A percentile compares a stretch with the other conserved stretches of the same genome.
These are phyloP conservation scores for Camellia sinensis DNA, from an alignment of 148 eudicot species.

Conservation along the genomic window DNA sequence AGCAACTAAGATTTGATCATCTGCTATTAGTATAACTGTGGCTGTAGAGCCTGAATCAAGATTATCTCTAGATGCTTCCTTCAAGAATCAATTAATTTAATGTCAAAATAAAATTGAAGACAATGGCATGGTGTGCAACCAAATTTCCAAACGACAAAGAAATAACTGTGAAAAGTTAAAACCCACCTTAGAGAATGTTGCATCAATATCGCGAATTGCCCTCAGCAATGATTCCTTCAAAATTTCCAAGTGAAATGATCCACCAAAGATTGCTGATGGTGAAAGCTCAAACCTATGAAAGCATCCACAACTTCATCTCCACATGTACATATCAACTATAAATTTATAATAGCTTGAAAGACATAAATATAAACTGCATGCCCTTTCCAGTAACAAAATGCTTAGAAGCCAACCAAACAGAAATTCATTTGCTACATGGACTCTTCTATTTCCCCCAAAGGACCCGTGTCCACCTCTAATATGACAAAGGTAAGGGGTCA, in stretches of 20 bases:
- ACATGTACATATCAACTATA: not conserved
- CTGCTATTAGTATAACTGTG: slow-evolving; percentile 65
- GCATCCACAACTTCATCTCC: slow-evolving; percentile 14
- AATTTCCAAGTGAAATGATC: slow-evolving; percentile 74
- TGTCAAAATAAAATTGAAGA: slow-evolving; percentile 24
- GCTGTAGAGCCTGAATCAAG: slow-evolving; percentile 89
- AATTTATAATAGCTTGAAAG: not conserved
- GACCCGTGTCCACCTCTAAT: too few relatives aligned
- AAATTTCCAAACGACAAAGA: not conserved
- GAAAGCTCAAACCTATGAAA: slow-evolving; percentile 53
- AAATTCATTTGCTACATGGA: not conserved
- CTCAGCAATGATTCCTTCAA: slow-evolving; percentile 83
- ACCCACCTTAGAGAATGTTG: slow-evolving; percentile 69
- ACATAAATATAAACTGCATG: not conserved
- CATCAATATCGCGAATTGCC: slow-evolving; percentile 81
- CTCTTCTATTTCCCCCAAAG: too few relatives aligned
- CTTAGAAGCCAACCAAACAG: not conserved
- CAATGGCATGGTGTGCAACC: slow-evolving; percentile 5
- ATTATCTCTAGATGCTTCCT: slow-evolving; percentile 84
- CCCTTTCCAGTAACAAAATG: slow-evolving; percentile 2
- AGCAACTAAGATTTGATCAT: slow-evolving; percentile 79
- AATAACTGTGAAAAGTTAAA: not conserved
- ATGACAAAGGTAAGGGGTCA: too few relatives aligned
- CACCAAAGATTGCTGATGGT: slow-evolving; percentile 42
- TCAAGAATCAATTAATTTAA: slow-evolving; percentile 30